Conservation (phyloP, 176 grass and related monocot species). For the Typha latifolia region DNA sequence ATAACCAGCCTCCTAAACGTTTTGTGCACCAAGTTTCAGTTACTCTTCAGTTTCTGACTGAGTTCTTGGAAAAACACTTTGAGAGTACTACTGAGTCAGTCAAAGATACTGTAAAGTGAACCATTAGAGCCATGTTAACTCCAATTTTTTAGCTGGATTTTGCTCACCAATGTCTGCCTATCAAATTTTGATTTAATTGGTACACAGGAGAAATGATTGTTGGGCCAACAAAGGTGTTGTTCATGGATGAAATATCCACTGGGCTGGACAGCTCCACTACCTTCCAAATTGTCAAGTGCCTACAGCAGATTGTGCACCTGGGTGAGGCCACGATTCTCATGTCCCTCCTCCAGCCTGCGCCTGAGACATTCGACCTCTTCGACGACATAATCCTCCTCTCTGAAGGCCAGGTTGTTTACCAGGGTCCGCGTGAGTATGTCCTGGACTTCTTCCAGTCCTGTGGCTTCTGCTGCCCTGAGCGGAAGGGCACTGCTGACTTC, state of each 20-base stretch:
- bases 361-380: conserved; percentile 89
- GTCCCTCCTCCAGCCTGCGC: conserved; percentile 99
- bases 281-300: conserved; percentile 89
- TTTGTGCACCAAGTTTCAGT: too few species aligned
- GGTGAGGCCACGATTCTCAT: conserved; percentile 96
- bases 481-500: conserved; percentile 98
- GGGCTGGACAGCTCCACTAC: conserved; percentile 95
- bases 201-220: conserved; percentile 90
- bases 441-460: conserved; percentile 74
- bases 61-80: too few species aligned
- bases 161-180: too few species aligned
- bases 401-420: conserved; percentile 97
- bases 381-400: conserved; percentile 91
- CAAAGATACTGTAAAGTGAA: too few species aligned
- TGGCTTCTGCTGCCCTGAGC: conserved; percentile 69
- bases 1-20: too few species aligned
- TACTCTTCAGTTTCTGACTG: too few species aligned
- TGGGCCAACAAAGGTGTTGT: conserved; percentile 83
- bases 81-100: too few species aligned
- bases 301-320: conserved; percentile 95
- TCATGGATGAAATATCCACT: conserved; percentile 99
- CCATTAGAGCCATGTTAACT: too few species aligned
- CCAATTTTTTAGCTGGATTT: too few species aligned
- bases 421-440: conserved; percentile 70
- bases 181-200: too few species aligned